A percentile compares a stretch with the other conserved stretches of the same genome.
Conservation (phyloP, 495 filamentous ascomycete genomes). For the Xylaria telfairii region DNA sequence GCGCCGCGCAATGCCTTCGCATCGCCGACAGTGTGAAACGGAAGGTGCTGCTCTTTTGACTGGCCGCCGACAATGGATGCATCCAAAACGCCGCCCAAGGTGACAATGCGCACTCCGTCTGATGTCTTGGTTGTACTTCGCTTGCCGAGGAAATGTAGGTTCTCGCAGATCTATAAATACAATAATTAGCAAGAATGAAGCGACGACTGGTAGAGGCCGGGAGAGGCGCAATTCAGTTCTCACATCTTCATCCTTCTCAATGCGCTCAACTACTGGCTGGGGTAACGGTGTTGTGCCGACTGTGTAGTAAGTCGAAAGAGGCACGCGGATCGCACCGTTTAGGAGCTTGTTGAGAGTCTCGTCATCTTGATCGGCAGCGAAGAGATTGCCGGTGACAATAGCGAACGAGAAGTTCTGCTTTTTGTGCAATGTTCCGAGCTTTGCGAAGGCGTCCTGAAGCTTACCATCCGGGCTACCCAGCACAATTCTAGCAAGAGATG, state of each 20-base stretch:
- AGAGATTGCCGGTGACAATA: slow-evolving; percentile 84
- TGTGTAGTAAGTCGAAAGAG: slow-evolving; percentile 86
- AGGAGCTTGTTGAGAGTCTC: slow-evolving; percentile 69
- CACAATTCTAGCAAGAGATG: slow-evolving; percentile 66
- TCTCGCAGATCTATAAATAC: slow-evolving; percentile 69
- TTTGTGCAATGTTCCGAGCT: slow-evolving; percentile 74
- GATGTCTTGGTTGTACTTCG: slow-evolving; percentile 84
- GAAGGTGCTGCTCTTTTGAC: slow-evolving; percentile 67
- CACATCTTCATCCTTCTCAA: slow-evolving; percentile 73
- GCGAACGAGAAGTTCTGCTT: slow-evolving; percentile 89
- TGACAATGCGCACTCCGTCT: slow-evolving; percentile 83
- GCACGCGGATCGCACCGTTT: slow-evolving; percentile 69
- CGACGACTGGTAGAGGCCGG: not conserved
- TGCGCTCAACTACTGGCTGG: slow-evolving; percentile 66
- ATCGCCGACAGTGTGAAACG: slow-evolving; percentile 77
- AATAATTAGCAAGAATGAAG: slow-evolving; percentile 14
- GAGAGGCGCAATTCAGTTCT: slow-evolving; percentile 13
- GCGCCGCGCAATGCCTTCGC: slow-evolving; percentile 74
- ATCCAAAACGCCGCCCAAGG: slow-evolving; percentile 75
- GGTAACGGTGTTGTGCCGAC: slow-evolving; percentile 75
- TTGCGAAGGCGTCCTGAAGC: slow-evolving; percentile 73
- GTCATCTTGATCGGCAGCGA: slow-evolving; percentile 62
- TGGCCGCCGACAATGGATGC: slow-evolving; percentile 54
- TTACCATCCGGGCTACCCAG: slow-evolving; percentile 80
- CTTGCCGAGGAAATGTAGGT: slow-evolving; percentile 87